phyloP scores from a whole-genome alignment of 1,139 yeast genomes.

The Scheffersomyces segobiensis region DNA sequence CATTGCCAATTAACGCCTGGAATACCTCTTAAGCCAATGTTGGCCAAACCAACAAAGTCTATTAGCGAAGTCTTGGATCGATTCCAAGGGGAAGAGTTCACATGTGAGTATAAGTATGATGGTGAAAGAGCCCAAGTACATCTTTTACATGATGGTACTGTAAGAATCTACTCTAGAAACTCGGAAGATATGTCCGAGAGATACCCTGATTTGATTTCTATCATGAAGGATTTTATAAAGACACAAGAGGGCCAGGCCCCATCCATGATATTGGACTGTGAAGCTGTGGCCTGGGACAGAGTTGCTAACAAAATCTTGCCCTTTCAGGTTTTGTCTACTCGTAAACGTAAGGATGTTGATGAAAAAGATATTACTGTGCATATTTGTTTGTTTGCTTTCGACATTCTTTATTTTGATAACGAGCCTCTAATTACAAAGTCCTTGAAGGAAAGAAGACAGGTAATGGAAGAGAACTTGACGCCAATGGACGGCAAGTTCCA shows the following conservation, averaged over 20 bases:
- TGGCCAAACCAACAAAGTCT: constrained; percentile 96
- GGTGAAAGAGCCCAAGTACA: constrained; percentile 98
- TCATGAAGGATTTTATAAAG: constrained; percentile 60
- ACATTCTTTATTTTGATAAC: constrained; percentile 71
- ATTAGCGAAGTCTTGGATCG: constrained; percentile 87
- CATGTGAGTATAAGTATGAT: constrained; percentile 96
- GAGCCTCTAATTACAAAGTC: constrained; percentile 69
- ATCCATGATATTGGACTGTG: constrained; percentile 84
- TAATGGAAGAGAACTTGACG: constrained; percentile 56
- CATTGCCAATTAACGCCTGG: constrained; percentile 85
- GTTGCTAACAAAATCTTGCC: constrained; percentile 76
- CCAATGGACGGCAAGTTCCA: constrained; percentile 76
- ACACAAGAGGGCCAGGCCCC: constrained; percentile 28
- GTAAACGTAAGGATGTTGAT: constrained; percentile 91
- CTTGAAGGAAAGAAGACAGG: constrained; percentile 65
- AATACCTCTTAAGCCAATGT: constrained; percentile 94
- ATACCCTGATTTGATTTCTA: constrained; percentile 84
- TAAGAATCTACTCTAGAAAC: constrained; percentile 85
- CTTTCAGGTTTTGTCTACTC: constrained; percentile 86
- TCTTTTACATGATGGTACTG: constrained; percentile 62
- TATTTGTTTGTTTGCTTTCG: constrained; percentile 92
- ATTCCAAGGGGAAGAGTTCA: constrained; percentile 80
- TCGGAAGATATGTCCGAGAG: constrained; percentile 96
- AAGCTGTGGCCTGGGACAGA: constrained; percentile 98
- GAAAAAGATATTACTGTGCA: constrained; percentile 85